Base-by-base conservation (phyloP, 192 early-diverging fungal genomes). In the Podila clonocystis region DNA sequence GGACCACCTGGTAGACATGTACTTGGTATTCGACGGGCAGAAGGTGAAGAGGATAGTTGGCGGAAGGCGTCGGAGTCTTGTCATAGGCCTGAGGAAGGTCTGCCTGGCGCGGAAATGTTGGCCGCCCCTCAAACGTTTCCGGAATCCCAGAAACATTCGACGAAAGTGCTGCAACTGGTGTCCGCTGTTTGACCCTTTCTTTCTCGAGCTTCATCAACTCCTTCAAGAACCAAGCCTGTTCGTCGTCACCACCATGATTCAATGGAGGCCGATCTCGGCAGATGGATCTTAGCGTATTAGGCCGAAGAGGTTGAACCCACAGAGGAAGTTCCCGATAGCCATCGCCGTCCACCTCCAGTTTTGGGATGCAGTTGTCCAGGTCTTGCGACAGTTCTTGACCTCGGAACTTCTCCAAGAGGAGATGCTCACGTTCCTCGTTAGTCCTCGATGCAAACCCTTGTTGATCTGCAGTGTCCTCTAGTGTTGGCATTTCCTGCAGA, bases 1-100 rank as follows among this genome's bases (percentile, higher is more conserved):
- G 64, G 5, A 71, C 33, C 5, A 68, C 50, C 26, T 77, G 75
- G 31, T 67, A 77, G 24, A 77, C 75, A 29, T 77, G 75, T 11
- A 77, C 75, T 34, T 77, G 74, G 33, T 50, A 70, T 36, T 77
- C 75, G 4, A 11, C 9, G 0, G 75, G 75, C 48, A 77, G 17
- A 17, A 71, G 50, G 20, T 77, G 62, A n/a, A 70, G 22, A 8
- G 75, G 75, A 20, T 67, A 67, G 33, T 48, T n/a, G 12, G 45
- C 75, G 12, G 75, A 71, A 9, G 75, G 75, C 9, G 49, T 71
- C 9, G 52, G 31, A 0, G 24, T 50, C 3, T 8, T 30, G 7
- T 71, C 48, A 33, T 50, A 11, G 9, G 67, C 41, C 6, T 41
- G 12, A 0, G 63, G 68, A 26, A 70, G 62, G 11, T 66, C 63